Percentiles rank a stretch among this genome's conserved stretches.
Evolutionary conservation across 2,329 filamentous ascomycete species (phyloP).

Genomic region (Xylaria sp.): DNA sequence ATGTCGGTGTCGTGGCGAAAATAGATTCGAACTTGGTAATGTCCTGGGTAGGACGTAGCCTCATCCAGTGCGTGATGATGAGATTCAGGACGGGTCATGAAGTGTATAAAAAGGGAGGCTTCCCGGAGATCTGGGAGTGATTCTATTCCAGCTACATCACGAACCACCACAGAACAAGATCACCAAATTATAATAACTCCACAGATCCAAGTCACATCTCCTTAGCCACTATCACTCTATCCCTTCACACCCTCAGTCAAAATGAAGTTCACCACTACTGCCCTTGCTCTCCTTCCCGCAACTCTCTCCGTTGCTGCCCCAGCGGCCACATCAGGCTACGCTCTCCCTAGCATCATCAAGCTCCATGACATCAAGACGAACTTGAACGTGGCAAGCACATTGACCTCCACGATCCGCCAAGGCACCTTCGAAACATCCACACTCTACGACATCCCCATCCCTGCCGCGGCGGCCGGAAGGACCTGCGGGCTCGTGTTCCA

Average conservation of each 20-base stretch:
- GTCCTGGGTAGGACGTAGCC: conserved; percentile 7
- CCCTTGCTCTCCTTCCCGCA: conserved; percentile 42
- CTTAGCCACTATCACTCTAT: conserved; percentile 4
- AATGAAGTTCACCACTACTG: conserved; percentile 44
- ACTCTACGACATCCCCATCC: conserved; percentile 46
- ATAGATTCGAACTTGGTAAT: conserved; percentile 23
- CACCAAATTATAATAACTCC: background rate
- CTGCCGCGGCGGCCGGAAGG: conserved; percentile 37
- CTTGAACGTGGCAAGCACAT: conserved; percentile 26
- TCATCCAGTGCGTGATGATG: conserved; percentile 10
- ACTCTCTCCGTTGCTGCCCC: conserved; percentile 44
- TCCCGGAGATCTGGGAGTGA: background rate
- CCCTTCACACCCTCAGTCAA: conserved; percentile 29
- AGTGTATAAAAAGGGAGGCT: conserved; percentile 27
- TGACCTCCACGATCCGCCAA: conserved; percentile 39
- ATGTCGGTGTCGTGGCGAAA: conserved; percentile 21
- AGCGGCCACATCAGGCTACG: conserved; percentile 38
- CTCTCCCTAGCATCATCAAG: conserved; percentile 44
- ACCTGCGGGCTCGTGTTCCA: conserved; percentile 45
- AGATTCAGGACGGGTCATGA: conserved; percentile 8
- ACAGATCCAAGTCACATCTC: background rate
- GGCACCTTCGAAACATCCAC: conserved; percentile 42
- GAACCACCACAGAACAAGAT: conserved; percentile 7
- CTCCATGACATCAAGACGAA: conserved; percentile 42
- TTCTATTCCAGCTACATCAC: conserved; percentile 18